phyloP scores from a whole-genome alignment of 768 basidiomycete genomes.

The Russula olivacea region DNA sequence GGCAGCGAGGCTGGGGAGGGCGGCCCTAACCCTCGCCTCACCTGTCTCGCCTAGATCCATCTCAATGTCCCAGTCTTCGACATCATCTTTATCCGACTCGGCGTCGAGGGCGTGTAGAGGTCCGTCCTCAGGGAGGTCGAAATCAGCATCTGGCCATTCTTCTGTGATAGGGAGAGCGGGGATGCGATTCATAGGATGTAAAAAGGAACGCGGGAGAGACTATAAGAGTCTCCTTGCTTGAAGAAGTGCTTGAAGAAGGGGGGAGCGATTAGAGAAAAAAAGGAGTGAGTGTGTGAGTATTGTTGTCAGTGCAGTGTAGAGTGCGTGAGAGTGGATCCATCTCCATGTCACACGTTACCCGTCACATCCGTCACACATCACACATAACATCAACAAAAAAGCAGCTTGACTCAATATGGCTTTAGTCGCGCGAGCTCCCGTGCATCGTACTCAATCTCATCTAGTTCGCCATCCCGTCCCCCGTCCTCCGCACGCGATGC shows the following conservation, averaged over 20 bases:
- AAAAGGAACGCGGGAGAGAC: slow-evolving; percentile 5
- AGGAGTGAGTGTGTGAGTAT: slow-evolving; percentile 1
- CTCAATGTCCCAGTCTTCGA: slow-evolving; percentile 78
- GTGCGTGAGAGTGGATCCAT: not conserved
- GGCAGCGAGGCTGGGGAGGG: slow-evolving; percentile 37
- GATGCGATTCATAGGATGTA: slow-evolving; percentile 46
- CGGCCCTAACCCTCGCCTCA: slow-evolving; percentile 42
- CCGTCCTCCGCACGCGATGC: slow-evolving; percentile 16
- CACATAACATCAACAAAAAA: not conserved
- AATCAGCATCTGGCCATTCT: slow-evolving; percentile 86
- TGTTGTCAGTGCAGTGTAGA: not conserved
- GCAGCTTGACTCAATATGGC: slow-evolving; percentile 45
- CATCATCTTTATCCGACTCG: slow-evolving; percentile 59
- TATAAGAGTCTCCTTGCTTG: slow-evolving; percentile 23
- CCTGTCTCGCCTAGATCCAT: slow-evolving; percentile 60
- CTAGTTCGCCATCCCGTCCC: slow-evolving; percentile 24
- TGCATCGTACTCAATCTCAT: slow-evolving; percentile 57
- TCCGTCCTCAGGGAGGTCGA: slow-evolving; percentile 74
- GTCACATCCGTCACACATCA: slow-evolving; percentile 1
- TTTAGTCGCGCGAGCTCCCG: slow-evolving; percentile 52
- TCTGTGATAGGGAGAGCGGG: slow-evolving; percentile 58
- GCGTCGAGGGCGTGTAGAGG: slow-evolving; percentile 53
- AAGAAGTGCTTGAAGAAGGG: slow-evolving; percentile 21
- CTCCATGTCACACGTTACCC: not conserved
- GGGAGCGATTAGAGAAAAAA: slow-evolving; percentile 9